phyloP scores from a whole-genome alignment of 495 filamentous ascomycete genomes.

The Aspergillus campestris region DNA sequence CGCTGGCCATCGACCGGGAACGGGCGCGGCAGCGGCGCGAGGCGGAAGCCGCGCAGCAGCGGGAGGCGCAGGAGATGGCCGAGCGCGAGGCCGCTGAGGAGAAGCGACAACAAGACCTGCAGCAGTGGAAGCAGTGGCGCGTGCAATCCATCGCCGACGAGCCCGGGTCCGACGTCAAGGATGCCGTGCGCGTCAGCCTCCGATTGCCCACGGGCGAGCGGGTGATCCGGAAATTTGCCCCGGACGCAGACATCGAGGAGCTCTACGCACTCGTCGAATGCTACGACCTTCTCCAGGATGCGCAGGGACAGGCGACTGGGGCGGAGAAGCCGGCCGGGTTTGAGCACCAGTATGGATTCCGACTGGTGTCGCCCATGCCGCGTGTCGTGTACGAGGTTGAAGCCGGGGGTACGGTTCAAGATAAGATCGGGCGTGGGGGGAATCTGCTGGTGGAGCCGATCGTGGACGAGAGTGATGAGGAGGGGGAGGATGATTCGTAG shows the following conservation, averaged over 20 bases:
- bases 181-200: constrained; percentile 72
- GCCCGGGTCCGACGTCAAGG: constrained; percentile 54
- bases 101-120: constrained; percentile 45
- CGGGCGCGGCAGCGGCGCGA: constrained; percentile 64
- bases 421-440: constrained; percentile 71
- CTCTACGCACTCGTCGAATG: constrained; percentile 96
- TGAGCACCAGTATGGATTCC: constrained; percentile 71
- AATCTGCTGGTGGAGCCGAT: constrained; percentile 80
- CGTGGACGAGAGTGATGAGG: constrained; percentile 48
- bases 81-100: constrained; percentile 58
- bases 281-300: constrained; percentile 52
- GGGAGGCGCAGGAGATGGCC: constrained; percentile 52
- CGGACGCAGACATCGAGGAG: constrained; percentile 65
- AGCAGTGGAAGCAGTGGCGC: constrained; percentile 77
- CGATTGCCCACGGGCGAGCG: constrained; percentile 66
- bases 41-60: constrained; percentile 57
- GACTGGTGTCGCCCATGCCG: constrained; percentile 75
- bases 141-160: constrained; percentile 57
- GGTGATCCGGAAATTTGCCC: constrained; percentile 63
- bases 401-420: constrained; percentile 52
- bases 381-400: constrained; percentile 65
- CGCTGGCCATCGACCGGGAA: constrained; percentile 78
- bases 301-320: constrained; percentile 17
- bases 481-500: constrained; percentile 17
- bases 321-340: constrained; percentile 54